Evolutionary conservation across 805 yeast species (phyloP), one percentile per base, ranked within the genome.

Genomic region (Ogataea henricii): DNA sequence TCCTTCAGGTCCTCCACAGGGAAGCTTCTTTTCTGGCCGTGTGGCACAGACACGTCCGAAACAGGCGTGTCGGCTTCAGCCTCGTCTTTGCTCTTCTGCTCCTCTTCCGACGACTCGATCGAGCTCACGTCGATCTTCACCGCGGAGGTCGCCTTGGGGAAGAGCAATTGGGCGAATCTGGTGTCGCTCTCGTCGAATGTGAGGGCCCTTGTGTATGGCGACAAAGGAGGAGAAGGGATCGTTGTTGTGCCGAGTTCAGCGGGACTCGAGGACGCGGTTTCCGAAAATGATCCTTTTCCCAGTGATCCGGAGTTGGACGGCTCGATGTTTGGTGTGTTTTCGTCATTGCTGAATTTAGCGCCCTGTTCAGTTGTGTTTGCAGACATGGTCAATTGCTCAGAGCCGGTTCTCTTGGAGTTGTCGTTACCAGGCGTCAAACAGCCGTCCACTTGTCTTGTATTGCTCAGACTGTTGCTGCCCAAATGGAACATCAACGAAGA

Each of bases 1-100:
- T 71, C 69, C 3, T 49, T 48, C 54, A 67, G 69, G 54, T 74
- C 70, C 47, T 78, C 79, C 39, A 81, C 53, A 46, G 81, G 82
- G 64, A 77, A 81, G 58, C 50, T 53, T 45, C 53, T 50, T 35
- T 49, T 58, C 36, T 48, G 50, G 13, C 44, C 45, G 33, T 26
- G 26, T 27, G 27, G 39, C 14, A 33, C 35, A 27, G 30, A 43
- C 21, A 36, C 32, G 21, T 47, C 29, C 42, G 48, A 12, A 30
- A 14, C 22, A n/a, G 13, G 6, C 23, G 29, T 20, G 22, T 36
- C 46, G 26, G 27, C 17, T 36, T 33, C 35, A 13, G 12, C 16
- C 12, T 45, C 42, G n/a, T 46, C 41, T 23, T 45, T 21, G 7
- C 43, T 39, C 38, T 44, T 23, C 22, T 54, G 44, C 18, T 44